These are phyloP conservation scores for Entomortierella chlamydospora DNA, from an alignment of 192 early-diverging fungal genomes.

Conservation along the genomic window DNA sequence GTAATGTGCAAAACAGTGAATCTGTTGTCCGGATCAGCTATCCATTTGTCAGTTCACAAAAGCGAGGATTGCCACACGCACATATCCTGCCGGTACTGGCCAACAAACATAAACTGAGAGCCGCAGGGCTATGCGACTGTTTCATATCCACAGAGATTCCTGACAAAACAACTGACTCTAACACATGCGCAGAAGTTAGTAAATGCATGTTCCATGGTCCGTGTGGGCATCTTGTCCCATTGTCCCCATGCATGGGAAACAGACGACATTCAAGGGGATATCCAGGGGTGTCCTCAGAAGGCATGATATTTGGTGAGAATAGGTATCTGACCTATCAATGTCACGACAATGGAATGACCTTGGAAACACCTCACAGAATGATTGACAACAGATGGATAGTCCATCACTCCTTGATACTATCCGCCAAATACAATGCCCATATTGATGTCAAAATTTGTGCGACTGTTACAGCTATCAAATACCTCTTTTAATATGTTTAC, in stretches of 20 bases:
- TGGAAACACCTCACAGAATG: too few species aligned
- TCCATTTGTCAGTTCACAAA: too few species aligned
- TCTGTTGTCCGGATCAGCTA: background rate
- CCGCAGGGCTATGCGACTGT: too few species aligned
- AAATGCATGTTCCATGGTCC: slow-evolving; percentile 33
- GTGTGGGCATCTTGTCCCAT: background rate
- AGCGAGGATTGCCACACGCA: slow-evolving; percentile 32
- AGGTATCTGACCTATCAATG: slow-evolving; percentile 29
- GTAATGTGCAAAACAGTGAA: slow-evolving; percentile 14
- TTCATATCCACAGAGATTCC: slow-evolving; percentile 34
- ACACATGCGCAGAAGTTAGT: slow-evolving; percentile 6
- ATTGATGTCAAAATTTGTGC: slow-evolving; percentile 37
- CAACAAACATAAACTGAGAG: too few species aligned
- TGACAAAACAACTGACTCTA: background rate
- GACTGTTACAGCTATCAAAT: slow-evolving; percentile 1
- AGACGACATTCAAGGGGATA: slow-evolving; percentile 6
- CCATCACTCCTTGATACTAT: slow-evolving; percentile 23
- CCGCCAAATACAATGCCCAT: slow-evolving; percentile 33
- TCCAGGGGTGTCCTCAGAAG: slow-evolving; percentile 3
- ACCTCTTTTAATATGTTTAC: slow-evolving; percentile 33
- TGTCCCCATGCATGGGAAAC: slow-evolving; percentile 7
- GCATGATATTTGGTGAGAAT: background rate
- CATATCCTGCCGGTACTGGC: too few species aligned
- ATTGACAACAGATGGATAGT: slow-evolving; percentile 37
- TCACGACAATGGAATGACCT: background rate